Conservation (phyloP, 176 grass and related monocot genomes). For the Thinopyrum elongatum region DNA sequence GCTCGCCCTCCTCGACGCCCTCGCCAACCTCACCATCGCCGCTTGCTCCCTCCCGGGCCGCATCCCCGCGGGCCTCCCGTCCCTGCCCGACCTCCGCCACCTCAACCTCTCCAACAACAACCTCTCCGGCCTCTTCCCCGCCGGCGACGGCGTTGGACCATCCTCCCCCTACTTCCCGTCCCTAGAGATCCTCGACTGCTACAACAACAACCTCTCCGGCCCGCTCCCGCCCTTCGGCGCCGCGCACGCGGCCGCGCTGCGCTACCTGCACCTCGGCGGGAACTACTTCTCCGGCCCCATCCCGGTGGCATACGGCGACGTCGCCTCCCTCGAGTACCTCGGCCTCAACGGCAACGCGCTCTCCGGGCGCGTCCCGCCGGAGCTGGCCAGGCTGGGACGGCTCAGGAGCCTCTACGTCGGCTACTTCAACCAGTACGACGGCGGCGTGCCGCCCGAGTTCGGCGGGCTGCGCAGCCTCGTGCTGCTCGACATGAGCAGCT, state of each 20-base stretch:
- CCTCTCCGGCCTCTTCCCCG: conserved; percentile 19
- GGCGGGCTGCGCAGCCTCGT: conserved; percentile 38
- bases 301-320: conserved; percentile 44
- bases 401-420: conserved; percentile 60
- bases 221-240: conserved; percentile 34
- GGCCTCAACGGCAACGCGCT: conserved; percentile 72
- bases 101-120: conserved; percentile 94
- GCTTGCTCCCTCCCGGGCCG: conserved; percentile 30
- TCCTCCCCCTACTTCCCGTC: conserved; percentile 20
- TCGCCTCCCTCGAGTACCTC: conserved; percentile 59
- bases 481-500: conserved; percentile 66
- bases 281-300: conserved; percentile 84
- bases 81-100: conserved; percentile 45
- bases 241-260: neutral
- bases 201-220: conserved; percentile 90
- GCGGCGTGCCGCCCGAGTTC: conserved; percentile 67
- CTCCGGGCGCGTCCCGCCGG: conserved; percentile 36
- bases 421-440: conserved; percentile 69
- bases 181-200: conserved; percentile 60
- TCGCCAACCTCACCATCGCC: conserved; percentile 74
- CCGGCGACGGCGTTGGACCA: accelerated
- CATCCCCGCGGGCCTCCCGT: conserved; percentile 24
- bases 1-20: conserved; percentile 41
- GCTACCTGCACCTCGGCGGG: conserved; percentile 73
- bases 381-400: conserved; percentile 10